Evolutionary conservation across 1,139 yeast species (phyloP).

Genomic region (Kodamaea sp.): DNA sequence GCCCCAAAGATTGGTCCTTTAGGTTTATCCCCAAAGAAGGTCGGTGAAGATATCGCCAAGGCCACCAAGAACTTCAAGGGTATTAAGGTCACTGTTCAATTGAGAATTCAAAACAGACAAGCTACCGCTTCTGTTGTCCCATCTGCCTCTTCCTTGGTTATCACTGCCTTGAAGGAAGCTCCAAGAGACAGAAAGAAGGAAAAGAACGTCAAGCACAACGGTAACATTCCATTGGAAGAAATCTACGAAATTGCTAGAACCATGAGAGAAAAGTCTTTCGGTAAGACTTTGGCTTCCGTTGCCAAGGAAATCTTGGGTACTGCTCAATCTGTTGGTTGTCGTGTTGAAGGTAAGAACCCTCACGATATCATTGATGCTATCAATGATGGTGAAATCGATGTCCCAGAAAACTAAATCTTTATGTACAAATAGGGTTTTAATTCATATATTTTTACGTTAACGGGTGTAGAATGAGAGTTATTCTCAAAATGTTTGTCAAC

Average conservation of each 20-base stretch:
- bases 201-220: slow-evolving; percentile 99
- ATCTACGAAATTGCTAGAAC: slow-evolving; percentile 96
- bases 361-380: slow-evolving; percentile 98
- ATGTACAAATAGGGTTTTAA: slow-evolving; percentile 37
- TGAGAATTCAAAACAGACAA: slow-evolving; percentile 99
- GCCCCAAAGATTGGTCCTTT: slow-evolving; percentile 99
- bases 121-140: slow-evolving; percentile 99
- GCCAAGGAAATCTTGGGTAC: slow-evolving; percentile 99
- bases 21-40: slow-evolving; percentile 99
- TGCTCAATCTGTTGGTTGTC: slow-evolving; percentile 98
- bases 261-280: slow-evolving; percentile 96
- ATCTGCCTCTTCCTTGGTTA: slow-evolving; percentile 98
- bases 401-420: slow-evolving; percentile 74
- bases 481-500: slow-evolving; percentile 67
- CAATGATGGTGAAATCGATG: slow-evolving; percentile 97
- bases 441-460: slow-evolving; percentile 16
- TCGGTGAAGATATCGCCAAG: slow-evolving; percentile 99
- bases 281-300: slow-evolving; percentile 95
- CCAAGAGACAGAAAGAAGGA: slow-evolving; percentile 99
- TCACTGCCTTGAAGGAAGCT: slow-evolving; percentile 99
- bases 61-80: slow-evolving; percentile 99
- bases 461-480: not conserved
- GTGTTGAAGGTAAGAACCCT: slow-evolving; percentile 99
- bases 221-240: slow-evolving; percentile 97
- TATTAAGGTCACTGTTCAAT: slow-evolving; percentile 97